Percentiles rank a stretch among this genome's conserved stretches.
Evolutionary conservation across 176 grass and related monocot species (phyloP).

Genomic region (Saccharum officinarum): DNA sequence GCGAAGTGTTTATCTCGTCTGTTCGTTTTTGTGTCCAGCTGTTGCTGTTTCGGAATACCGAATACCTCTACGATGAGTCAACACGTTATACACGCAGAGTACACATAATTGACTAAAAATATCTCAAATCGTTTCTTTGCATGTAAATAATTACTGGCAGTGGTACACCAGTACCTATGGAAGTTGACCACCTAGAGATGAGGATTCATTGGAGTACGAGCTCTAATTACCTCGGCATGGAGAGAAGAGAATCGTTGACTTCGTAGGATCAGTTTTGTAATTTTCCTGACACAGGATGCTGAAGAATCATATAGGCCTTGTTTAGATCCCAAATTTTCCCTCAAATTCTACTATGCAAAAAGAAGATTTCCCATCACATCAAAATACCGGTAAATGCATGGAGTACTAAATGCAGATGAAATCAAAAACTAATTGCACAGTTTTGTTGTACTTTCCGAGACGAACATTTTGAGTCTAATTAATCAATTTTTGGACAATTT

Average conservation of each 20-base stretch:
- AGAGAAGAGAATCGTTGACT: constrained; percentile 46
- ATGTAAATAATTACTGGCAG: neutral
- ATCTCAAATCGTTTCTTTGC: neutral
- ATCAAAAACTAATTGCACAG: no score
- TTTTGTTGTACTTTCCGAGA: no score
- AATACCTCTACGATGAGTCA: neutral
- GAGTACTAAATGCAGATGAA: no score
- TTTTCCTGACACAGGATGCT: constrained; percentile 21
- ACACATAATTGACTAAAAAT: neutral
- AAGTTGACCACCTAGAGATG: constrained; percentile 25
- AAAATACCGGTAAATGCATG: no score
- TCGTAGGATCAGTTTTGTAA: neutral
- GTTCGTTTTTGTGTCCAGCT: neutral
- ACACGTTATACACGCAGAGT: neutral
- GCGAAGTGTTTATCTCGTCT: neutral
- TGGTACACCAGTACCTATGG: neutral
- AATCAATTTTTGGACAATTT: no score
- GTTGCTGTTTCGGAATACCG: neutral
- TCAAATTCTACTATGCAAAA: no score
- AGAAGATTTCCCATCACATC: no score
- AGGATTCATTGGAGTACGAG: constrained; percentile 30
- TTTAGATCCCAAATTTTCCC: no score
- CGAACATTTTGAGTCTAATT: no score
- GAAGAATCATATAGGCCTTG: constrained; percentile 1
- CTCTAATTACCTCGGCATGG: constrained; percentile 31